phyloP scores from a whole-genome alignment of 2,329 filamentous ascomycete genomes.

The Claviceps fusiformis region DNA sequence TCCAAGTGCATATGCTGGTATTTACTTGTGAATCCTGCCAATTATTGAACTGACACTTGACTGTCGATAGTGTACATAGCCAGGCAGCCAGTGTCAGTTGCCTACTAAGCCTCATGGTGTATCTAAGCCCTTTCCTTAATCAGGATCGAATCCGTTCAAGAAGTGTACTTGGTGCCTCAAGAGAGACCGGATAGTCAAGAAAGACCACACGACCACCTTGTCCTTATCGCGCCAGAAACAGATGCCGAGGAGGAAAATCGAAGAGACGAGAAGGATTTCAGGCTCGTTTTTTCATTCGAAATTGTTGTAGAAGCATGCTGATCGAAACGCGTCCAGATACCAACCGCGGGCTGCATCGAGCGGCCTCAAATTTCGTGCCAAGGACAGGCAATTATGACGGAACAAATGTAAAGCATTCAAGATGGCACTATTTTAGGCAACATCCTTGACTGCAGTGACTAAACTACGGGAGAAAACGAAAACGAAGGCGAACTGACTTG shows the following conservation, averaged over 20 bases:
- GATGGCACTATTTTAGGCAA: not conserved
- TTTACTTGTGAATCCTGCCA: constrained; percentile 41
- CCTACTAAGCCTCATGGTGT: constrained; percentile 10
- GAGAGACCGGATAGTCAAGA: not conserved
- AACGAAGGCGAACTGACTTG: not conserved
- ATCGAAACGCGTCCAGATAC: not conserved
- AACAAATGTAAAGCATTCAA: not conserved
- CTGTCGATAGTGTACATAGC: constrained; percentile 7
- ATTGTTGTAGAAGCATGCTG: not conserved
- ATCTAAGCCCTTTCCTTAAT: not conserved
- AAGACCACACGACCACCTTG: not conserved
- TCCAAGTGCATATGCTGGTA: constrained; percentile 47
- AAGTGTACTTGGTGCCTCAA: not conserved
- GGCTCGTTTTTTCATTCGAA: not conserved
- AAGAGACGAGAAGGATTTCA: not conserved
- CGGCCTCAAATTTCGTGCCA: not conserved
- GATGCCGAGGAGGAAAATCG: not conserved
- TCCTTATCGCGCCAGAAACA: not conserved
- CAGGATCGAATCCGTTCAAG: too few species aligned
- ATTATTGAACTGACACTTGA: constrained; percentile 26
- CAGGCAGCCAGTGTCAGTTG: constrained; percentile 8
- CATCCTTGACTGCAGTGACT: not conserved
- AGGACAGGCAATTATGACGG: not conserved
- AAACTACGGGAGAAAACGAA: not conserved
- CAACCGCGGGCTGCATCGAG: not conserved